Evolutionary conservation across 1,139 yeast species (phyloP).

Genomic region (Debaryomycetaceae sp.): DNA sequence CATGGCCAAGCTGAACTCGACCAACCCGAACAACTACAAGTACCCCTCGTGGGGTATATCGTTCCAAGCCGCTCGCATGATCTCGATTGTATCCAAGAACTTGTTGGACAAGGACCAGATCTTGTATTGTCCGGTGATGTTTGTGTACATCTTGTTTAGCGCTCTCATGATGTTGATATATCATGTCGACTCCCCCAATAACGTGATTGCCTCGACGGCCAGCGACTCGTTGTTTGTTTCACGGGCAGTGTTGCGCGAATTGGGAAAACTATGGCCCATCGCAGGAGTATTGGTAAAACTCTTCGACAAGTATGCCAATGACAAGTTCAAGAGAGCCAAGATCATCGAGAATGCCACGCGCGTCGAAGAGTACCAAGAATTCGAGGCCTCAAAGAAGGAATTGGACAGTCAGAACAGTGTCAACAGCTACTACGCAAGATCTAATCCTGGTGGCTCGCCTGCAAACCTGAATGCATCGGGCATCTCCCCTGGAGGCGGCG

Average conservation of each 20-base stretch:
- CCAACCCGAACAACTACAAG: constrained; percentile 46
- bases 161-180: constrained; percentile 72
- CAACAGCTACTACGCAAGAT: constrained; percentile 15
- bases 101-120: constrained; percentile 50
- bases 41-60: constrained; percentile 84
- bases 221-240: constrained; percentile 52
- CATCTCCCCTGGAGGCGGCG: constrained; percentile 8
- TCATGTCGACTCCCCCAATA: constrained; percentile 62
- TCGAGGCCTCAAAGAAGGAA: constrained; percentile 23
- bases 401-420: constrained; percentile 18
- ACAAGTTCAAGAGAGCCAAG: constrained; percentile 39
- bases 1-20: constrained; percentile 41
- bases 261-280: constrained; percentile 44
- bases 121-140: constrained; percentile 52
- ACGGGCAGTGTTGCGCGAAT: constrained; percentile 47
- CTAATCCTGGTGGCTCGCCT: constrained; percentile 4
- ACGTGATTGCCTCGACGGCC: constrained; percentile 57
- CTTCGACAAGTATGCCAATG: constrained; percentile 45
- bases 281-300: constrained; percentile 39
- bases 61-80: constrained; percentile 81
- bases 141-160: constrained; percentile 56
- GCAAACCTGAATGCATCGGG: constrained; percentile 8
- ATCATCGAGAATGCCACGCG: constrained; percentile 39
- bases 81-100: constrained; percentile 61
- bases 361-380: constrained; percentile 38